Evolutionary conservation across 768 basidiomycete genomes (phyloP).

Genomic region (Boletus rex-veris): DNA sequence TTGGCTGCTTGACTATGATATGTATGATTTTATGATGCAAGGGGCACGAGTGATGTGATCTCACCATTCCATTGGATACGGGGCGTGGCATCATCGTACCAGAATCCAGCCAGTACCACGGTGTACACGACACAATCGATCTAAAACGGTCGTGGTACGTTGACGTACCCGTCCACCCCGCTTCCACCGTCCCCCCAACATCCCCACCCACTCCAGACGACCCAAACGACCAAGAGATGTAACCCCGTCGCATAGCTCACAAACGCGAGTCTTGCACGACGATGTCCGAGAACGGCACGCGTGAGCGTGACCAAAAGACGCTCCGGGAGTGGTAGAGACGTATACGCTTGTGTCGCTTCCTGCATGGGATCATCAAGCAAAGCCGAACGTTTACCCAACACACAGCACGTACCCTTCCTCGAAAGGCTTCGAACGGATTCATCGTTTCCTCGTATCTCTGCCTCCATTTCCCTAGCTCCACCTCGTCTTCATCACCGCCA

Average conservation of each 20-base stretch:
- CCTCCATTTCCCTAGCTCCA: constrained; percentile 85
- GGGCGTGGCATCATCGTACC: no score
- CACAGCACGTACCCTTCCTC: constrained; percentile 71
- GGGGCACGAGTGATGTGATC: no score
- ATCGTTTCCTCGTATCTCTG: constrained; percentile 93
- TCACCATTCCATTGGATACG: no score
- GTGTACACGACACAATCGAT: no score
- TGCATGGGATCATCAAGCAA: constrained; percentile 28
- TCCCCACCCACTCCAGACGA: constrained; percentile 54
- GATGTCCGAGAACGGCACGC: constrained; percentile 81
- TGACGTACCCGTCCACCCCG: background rate
- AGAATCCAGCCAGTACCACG: no score
- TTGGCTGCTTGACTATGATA: no score
- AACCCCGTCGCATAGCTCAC: constrained; percentile 80
- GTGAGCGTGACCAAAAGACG: constrained; percentile 83
- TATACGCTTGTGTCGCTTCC: constrained; percentile 95
- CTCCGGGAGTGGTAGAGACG: constrained; percentile 88
- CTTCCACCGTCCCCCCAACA: constrained; percentile 52
- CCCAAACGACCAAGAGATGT: constrained; percentile 79
- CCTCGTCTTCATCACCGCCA: constrained; percentile 37
- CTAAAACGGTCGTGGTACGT: constrained; percentile 19
- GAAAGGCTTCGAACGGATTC: constrained; percentile 98
- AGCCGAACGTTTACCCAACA: background rate
- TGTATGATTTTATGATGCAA: no score
- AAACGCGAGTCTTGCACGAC: constrained; percentile 85